Percentiles rank a stretch among this genome's conserved stretches.
Evolutionary conservation across 1,284 basidiomycete species (phyloP).

Genomic region (Fomitopsis betulina): DNA sequence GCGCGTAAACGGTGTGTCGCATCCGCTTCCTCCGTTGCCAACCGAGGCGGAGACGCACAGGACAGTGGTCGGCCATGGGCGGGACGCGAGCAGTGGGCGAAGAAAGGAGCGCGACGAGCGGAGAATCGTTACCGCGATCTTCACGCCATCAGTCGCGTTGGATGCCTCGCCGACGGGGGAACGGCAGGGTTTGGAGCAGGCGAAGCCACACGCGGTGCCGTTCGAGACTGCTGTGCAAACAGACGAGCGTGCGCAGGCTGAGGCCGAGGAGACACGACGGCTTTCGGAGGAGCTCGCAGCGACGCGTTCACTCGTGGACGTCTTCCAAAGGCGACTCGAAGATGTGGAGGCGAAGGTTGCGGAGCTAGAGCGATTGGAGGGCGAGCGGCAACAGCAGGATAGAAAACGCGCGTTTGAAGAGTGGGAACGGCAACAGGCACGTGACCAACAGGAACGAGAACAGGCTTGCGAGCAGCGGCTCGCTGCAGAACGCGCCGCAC

Average conservation of each 20-base stretch:
- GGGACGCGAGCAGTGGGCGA: constrained; percentile 16
- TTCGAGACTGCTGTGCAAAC: not conserved
- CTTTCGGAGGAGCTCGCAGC: constrained; percentile 19
- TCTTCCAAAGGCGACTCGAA: constrained; percentile 23
- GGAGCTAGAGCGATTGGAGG: constrained; percentile 19
- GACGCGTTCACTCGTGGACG: constrained; percentile 24
- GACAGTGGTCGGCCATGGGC: constrained; percentile 13
- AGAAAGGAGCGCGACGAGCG: constrained; percentile 21
- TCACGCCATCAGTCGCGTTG: constrained; percentile 13
- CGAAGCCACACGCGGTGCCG: constrained; percentile 5
- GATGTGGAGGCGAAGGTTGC: constrained; percentile 24
- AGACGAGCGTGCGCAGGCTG: not conserved
- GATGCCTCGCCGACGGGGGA: not conserved
- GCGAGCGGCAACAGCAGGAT: constrained; percentile 4
- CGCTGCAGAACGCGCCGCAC: not conserved
- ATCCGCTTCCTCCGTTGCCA: not conserved
- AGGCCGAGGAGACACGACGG: constrained; percentile 4
- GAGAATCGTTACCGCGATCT: constrained; percentile 29
- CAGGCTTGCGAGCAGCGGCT: not conserved
- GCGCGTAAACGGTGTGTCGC: constrained; percentile 14
- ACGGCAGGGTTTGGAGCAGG: not conserved
- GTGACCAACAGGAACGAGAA: not conserved
- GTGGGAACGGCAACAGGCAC: not conserved
- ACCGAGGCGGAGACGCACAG: constrained; percentile 8
- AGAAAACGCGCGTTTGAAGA: no score